These are phyloP conservation scores for Climacium dendroides DNA, from an alignment of 225 moss, liverwort and hornwort species.

Conservation along the genomic window DNA sequence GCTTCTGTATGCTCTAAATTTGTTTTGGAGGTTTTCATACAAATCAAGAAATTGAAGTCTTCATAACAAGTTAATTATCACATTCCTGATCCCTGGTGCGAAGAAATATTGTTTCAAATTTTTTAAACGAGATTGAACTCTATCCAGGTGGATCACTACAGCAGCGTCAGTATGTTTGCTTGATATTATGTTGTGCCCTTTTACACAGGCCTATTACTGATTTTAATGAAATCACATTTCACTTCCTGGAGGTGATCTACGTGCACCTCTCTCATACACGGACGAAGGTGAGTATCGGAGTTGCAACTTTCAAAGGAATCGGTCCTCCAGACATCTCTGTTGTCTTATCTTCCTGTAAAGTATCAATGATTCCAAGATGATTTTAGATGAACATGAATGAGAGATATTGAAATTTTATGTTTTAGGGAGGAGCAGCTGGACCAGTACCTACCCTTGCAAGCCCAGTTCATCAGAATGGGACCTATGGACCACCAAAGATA, in stretches of 20 bases:
- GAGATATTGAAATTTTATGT: not conserved
- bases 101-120: not conserved
- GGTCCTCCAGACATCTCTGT: not conserved
- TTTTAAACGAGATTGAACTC: not conserved
- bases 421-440: constrained; percentile 16
- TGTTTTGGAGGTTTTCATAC: not conserved
- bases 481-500: constrained; percentile 23
- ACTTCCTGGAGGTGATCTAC: constrained; percentile 87
- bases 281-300: constrained; percentile 39
- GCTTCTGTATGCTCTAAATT: not conserved
- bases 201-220: constrained; percentile 71
- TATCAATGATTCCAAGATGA: not conserved
- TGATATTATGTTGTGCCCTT: not conserved
- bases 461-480: constrained; percentile 9
- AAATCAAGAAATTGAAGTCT: not conserved
- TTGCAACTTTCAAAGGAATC: not conserved
- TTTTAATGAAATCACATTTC: constrained; percentile 92
- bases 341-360: not conserved
- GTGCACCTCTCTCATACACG: constrained; percentile 54
- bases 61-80: not conserved
- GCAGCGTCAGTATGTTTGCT: not conserved
- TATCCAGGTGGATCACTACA: not conserved
- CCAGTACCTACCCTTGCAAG: constrained; percentile 4
- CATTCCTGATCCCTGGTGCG: not conserved
- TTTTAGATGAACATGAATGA: not conserved